phyloP scores from a whole-genome alignment of 306 rosid genomes.

The Cicer arietinum region DNA sequence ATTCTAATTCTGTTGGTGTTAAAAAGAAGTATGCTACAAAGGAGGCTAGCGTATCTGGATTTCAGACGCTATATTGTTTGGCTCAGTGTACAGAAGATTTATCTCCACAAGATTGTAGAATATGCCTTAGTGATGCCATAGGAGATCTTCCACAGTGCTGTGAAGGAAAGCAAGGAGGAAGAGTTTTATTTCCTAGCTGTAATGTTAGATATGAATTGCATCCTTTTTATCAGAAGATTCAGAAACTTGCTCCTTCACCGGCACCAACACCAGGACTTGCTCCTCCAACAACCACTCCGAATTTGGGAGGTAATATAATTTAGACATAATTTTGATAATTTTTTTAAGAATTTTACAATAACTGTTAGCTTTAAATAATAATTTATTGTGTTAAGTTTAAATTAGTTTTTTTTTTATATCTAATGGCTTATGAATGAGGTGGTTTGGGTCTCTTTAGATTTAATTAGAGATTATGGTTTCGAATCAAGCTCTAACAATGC shows the following conservation, averaged over 20 bases:
- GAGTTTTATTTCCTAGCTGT: conserved; percentile 42
- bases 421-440: too few relatives aligned
- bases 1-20: neutral
- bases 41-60: neutral
- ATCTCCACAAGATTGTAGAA: conserved; percentile 26
- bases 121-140: conserved; percentile 40
- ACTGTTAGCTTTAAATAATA: neutral
- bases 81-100: conserved; percentile 54
- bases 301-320: conserved; percentile 38
- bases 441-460: too few relatives aligned
- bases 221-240: conserved; percentile 41
- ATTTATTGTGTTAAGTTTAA: too few relatives aligned
- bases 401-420: too few relatives aligned
- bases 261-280: conserved; percentile 4
- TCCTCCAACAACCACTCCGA: neutral
- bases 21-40: neutral
- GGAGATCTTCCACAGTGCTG: conserved; percentile 42
- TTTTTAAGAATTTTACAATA: neutral
- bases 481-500: too few relatives aligned
- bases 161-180: conserved; percentile 46
- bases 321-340: neutral
- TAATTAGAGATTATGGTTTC: too few relatives aligned
- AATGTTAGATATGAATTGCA: conserved; percentile 47
- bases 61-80: conserved; percentile 7
- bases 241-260: neutral